Evolutionary conservation across 805 yeast species (phyloP).

Genomic region (Candida sanyiensis): DNA sequence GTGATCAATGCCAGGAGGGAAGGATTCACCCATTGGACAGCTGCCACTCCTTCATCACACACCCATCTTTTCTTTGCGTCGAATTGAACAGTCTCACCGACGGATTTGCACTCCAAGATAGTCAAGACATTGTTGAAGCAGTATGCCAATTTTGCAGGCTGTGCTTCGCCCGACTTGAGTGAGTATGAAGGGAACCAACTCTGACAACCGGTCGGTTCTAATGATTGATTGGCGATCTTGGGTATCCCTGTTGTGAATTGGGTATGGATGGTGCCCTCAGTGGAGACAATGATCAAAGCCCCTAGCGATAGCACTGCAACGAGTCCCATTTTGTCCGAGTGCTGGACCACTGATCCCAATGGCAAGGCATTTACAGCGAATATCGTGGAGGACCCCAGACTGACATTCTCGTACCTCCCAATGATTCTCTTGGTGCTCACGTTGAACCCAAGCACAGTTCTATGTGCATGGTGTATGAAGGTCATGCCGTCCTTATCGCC

Average conservation of each 20-base stretch:
- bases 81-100: conserved; percentile 32
- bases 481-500: conserved; percentile 54
- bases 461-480: conserved; percentile 57
- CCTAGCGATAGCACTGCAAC: conserved; percentile 53
- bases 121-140: conserved; percentile 62
- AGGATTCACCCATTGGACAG: conserved; percentile 52
- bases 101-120: conserved; percentile 41
- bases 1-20: conserved; percentile 38
- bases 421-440: conserved; percentile 43
- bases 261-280: conserved; percentile 43
- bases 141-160: conserved; percentile 52
- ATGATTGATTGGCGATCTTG: conserved; percentile 27
- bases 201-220: conserved; percentile 40
- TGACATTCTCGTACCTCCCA: conserved; percentile 38
- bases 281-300: conserved; percentile 47
- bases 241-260: conserved; percentile 52
- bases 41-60: conserved; percentile 44
- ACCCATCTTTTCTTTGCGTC: conserved; percentile 37
- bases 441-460: conserved; percentile 48
- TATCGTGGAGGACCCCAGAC: conserved; percentile 23
- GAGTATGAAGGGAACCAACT: conserved; percentile 59
- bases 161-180: conserved; percentile 19
- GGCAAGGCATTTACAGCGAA: conserved; percentile 50
- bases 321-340: conserved; percentile 53
- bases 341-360: conserved; percentile 47